Base-by-base conservation (phyloP, 2,329 filamentous ascomycete species). In the Cytospora piceae region DNA sequence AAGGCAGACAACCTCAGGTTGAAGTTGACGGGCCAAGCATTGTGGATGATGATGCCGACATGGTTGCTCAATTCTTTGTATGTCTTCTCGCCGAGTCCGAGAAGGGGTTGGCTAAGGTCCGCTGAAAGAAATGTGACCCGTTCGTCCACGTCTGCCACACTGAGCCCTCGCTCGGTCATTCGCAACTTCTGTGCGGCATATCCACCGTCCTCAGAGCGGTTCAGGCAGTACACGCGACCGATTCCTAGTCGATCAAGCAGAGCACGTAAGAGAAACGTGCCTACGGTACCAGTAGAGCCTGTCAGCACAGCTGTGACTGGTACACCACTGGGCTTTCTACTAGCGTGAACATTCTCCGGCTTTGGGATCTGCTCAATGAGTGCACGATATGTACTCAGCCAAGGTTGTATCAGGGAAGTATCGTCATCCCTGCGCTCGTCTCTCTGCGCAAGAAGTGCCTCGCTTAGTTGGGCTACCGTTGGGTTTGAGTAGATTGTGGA, bases 1-100 rank as follows among this genome's bases (percentile, higher is more conserved):
- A 86, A 86, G 62, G 77, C 81, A 5, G 76, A 73, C 1, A 86
- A 75, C 0, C 76, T 75, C 68, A 85, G 78, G 71, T 84, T 85
- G 76, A 87, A 86, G 71, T 86, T 85, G 32, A 86, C 84, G 1
- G 81, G 75, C 83, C 83, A 85, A 0, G 83, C 82, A 69, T 77
- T 77, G 74, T 86, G 83, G 29, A 86, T 80, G 29, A 84, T 76
- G 17, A 73, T 71, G 0, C 78, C 79, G 1, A 84, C 70, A 2
- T 74, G 65, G 9, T 61, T 51, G 20, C 59, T 59, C 1, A 82
- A 69, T 7, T 71, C 67, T n/a, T 69, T 37, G 49, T 78, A 77
- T 1, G 63, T 60, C 0, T 71, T 67, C 0, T 65, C 49, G 1
- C 69, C 63, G 4, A 84, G 73, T 17, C 82, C 81, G 22, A 83